Percentiles rank a stretch among this genome's conserved stretches.
phyloP scores from a whole-genome alignment of 1,284 basidiomycete genomes.

The Sanghuangporus sanghuang region DNA sequence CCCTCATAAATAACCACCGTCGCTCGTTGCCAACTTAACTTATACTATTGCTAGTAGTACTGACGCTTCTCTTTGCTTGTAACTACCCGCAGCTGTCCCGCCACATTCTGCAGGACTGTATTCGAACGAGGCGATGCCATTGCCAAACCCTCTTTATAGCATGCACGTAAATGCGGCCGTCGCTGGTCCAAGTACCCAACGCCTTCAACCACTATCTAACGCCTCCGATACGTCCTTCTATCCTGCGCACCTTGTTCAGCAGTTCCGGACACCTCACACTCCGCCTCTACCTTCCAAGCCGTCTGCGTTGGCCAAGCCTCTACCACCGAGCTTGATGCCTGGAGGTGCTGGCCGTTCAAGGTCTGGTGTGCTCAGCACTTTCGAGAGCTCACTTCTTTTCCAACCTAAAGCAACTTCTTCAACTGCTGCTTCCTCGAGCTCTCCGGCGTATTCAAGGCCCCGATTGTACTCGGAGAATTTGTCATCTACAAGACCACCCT shows the following conservation, averaged over 20 bases:
- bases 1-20: neutral
- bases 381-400: conserved; percentile 15
- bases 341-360: conserved; percentile 10
- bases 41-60: neutral
- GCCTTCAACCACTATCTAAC: neutral
- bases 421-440: neutral
- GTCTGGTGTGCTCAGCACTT: neutral
- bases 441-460: neutral
- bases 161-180: conserved; percentile 12
- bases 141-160: conserved; percentile 5
- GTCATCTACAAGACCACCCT: conserved; percentile 7
- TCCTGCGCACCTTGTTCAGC: neutral
- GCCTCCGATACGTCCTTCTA: conserved; percentile 6
- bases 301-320: neutral
- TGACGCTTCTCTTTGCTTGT: neutral
- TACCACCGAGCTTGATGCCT: conserved; percentile 16
- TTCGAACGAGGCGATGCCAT: neutral
- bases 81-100: neutral
- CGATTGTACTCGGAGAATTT: neutral
- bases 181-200: neutral
- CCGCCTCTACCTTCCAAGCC: conserved; percentile 3
- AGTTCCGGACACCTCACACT: neutral
- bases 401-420: conserved; percentile 7
- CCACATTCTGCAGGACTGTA: conserved; percentile 2
- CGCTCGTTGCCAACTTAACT: neutral